Evolutionary conservation across 495 filamentous ascomycete species (phyloP).

Genomic region (Hypoxylon trugodes): DNA sequence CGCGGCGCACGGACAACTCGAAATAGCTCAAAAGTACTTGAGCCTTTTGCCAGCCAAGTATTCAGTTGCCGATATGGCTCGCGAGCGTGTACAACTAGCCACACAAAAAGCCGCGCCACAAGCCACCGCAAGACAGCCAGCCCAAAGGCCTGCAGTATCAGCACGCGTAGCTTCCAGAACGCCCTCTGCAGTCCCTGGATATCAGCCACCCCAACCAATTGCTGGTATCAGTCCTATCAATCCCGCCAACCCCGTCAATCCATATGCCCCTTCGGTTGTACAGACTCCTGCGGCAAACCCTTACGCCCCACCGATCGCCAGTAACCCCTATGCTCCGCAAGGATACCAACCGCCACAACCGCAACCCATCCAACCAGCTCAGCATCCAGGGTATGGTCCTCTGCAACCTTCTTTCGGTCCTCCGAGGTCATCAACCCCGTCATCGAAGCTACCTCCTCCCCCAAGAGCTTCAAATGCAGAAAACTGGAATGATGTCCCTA

Average conservation of each 20-base stretch:
- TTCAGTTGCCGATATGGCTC: constrained; percentile 86
- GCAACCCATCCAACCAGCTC: constrained; percentile 38
- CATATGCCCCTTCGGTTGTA: constrained; percentile 44
- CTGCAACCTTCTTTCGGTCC: constrained; percentile 48
- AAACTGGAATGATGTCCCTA: constrained; percentile 95
- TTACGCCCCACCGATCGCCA: constrained; percentile 63
- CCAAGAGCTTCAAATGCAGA: constrained; percentile 75
- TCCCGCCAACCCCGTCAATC: constrained; percentile 43
- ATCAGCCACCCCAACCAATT: constrained; percentile 51
- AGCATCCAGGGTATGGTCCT: constrained; percentile 49
- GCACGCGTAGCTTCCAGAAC: constrained; percentile 26
- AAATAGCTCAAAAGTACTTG: constrained; percentile 89
- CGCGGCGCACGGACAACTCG: constrained; percentile 85
- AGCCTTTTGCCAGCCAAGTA: constrained; percentile 86
- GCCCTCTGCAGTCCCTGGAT: constrained; percentile 38
- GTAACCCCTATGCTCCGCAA: constrained; percentile 47
- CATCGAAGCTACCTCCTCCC: constrained; percentile 64
- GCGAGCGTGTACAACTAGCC: constrained; percentile 86
- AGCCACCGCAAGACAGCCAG: constrained; percentile 42
- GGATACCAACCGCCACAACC: constrained; percentile 47
- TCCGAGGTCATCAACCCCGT: constrained; percentile 64
- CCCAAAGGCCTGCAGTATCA: constrained; percentile 24
- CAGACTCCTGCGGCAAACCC: constrained; percentile 62
- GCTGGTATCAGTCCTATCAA: constrained; percentile 43
- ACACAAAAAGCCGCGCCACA: constrained; percentile 69